Evolutionary conservation across 129 eudicot genomes (phyloP), one percentile per base, ranked within the genome.

Genomic region (Helichrysum umbraculigerum): DNA sequence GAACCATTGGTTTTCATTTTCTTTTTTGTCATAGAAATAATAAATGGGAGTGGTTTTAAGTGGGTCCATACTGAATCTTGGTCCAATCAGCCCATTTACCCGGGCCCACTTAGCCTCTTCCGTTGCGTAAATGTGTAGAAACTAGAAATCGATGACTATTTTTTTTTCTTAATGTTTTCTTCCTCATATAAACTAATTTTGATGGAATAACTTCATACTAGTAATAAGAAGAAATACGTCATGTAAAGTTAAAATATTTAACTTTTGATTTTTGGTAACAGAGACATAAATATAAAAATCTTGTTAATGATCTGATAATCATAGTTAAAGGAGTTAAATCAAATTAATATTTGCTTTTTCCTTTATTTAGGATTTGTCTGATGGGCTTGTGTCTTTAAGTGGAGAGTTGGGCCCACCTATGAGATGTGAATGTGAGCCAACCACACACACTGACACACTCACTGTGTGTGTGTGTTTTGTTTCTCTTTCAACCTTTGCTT

Each of bases 401-500:
- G 82, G 71, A 70, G 70, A 61, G 56, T 44, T 70, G 71, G 76
- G 52, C 75, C 81, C 64, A 70, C 54, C 14, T n/a, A 21, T 58
- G 21, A 17, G 66, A 70, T 71, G 66, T 61, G 72, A 70, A 78
- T 62, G 77, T 71, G 42, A 78, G 64, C 70, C 29, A 56, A 57
- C 62, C 44, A 64, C 66, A 78, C 54, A 47, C 21, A 61, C 71
- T 65, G 79, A 66, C 79, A 76, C 76, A 50, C 74, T 59, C 59
- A 54, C 82, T 70, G 66, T 70, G 66, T 74, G 33, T 76, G 42
- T 76, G 70, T 30, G 62, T 57, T 57, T 57, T 57, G 11, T 33
- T 29, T 61, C 2, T 58, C 29, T 71, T 44, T 78, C 76, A 60
- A 61, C 56, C 82, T 78, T 78, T 70, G 77, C 82, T 70, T 78